Evolutionary conservation across 1,284 basidiomycete species (phyloP), one percentile per base, ranked within the genome.

Genomic region (Marasmius fiardii): DNA sequence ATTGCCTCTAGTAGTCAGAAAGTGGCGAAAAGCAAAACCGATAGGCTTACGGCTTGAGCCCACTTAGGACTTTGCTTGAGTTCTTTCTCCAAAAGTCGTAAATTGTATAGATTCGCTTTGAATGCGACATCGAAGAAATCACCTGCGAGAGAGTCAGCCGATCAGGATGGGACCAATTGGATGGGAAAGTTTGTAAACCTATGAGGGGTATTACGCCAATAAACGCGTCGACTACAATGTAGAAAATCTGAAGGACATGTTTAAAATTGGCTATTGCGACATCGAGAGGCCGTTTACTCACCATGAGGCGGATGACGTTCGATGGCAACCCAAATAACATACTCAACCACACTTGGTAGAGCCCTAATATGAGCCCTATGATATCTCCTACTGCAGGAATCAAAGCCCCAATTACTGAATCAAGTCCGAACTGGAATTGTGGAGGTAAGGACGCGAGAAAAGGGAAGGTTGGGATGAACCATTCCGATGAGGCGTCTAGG

Each of bases 41-140:
- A 45, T 52, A 21, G 7, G 53, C 47, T 28, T 51, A 60, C 56
- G 21, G 51, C 53, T n/a, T 52, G 33, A 11, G 58, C 58, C 56
- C 56, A 60, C 20, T 34, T 51, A 2, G 47, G 47, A n/a, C 58
- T 57, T 18, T 47, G 52, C 24, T 57, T 58, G 8, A 60, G n/a
- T 34, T 60, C 58, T 39, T 58, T 60, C 45, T 60, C 58, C 4
- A 60, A 33, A 16, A 60, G 28, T 16, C 47, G 31, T 8, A 60
- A 53, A 43, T 60, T 60, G 37, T 60, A 60, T 7, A 60, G n/a
- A 34, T 60, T 60, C 14, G 58, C 56, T 43, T 60, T 60, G 34
- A 60, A 60, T 34, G 58, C 58, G 20, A 60, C 58, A 26, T 60
- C 58, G 11, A 60, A 50, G 21, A 60, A 58, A 12, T 60, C 58